Evolutionary conservation across 345 rosid species (phyloP), one percentile per base, ranked within the genome.

Genomic region (Capsella bursapastoris): DNA sequence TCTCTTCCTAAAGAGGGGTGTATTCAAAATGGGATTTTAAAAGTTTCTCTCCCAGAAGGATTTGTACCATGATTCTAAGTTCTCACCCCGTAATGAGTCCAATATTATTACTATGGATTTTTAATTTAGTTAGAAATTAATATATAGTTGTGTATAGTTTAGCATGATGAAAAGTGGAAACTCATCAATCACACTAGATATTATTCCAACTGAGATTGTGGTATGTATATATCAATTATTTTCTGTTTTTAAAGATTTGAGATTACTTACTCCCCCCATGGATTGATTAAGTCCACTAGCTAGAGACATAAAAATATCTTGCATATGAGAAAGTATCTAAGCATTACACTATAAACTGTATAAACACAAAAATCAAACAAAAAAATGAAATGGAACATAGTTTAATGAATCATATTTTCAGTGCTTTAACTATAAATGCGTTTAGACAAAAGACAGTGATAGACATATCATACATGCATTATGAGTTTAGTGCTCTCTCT

Each of bases 391-490:
- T 22, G 43, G 31, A 15, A 61, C n/a, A 61, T 40, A 15, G 1
- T 5, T 40, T 52, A 61, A 40, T n/a, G 43, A 16, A 43, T 51
- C 31, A 49, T 49, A 18, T 63, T 29, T 51, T 29, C 44, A 51
- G 25, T 28, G 51, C 34, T 62, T 34, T 38, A 8, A 62, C 27
- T 50, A 40, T 31, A 18, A 40, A 38, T 43, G 53, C 68, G 41
- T 29, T 40, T 50, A 52, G 75, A 71, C 28, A 50, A 71, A 1
- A 61, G 61, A 71, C 12, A 48, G 35, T 40, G 70, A 52, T 72
- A 15, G 27, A 35, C 18, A 44, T 18, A 70, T 57, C 64, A 48
- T 48, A 22, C 13, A 10, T 27, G 51, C 59, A 71, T 60, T 35
- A 71, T 31, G 52, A 72, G 11, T 38, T 13, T 63, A 52, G 63